Percentiles rank a stretch among this genome's conserved stretches.
phyloP scores from a whole-genome alignment of 2,329 filamentous ascomycete species.

The Aspergillus proliferans region DNA sequence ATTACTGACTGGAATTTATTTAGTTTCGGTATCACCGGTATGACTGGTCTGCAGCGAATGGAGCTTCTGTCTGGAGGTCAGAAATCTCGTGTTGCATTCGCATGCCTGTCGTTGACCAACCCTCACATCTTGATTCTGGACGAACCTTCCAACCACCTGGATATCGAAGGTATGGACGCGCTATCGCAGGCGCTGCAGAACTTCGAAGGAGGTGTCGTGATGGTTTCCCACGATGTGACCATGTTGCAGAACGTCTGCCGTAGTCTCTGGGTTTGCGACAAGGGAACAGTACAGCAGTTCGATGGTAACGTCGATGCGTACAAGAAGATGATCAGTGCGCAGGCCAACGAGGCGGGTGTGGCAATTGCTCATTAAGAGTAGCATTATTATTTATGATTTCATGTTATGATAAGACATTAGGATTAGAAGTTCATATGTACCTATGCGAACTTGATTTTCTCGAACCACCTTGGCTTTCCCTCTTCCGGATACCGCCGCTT shows the following conservation, averaged over 20 bases:
- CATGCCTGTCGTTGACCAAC: slow-evolving; percentile 87
- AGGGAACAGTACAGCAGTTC: slow-evolving; percentile 92
- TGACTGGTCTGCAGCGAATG: slow-evolving; percentile 95
- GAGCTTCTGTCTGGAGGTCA: slow-evolving; percentile 89
- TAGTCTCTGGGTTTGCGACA: slow-evolving; percentile 93
- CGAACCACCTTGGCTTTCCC: slow-evolving; percentile 1
- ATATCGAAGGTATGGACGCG: slow-evolving; percentile 99
- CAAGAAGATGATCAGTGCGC: slow-evolving; percentile 90
- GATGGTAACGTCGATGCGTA: slow-evolving; percentile 91
- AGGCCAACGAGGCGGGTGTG: slow-evolving; percentile 82
- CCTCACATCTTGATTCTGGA: slow-evolving; percentile 96
- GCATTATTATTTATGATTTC: slow-evolving; percentile 1
- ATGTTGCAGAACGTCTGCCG: slow-evolving; percentile 96
- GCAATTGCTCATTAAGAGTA: slow-evolving; percentile 38
- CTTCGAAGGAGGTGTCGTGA: slow-evolving; percentile 91
- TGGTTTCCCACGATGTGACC: slow-evolving; percentile 98
- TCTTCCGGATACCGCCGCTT: slow-evolving; percentile 1
- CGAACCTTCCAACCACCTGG: slow-evolving; percentile 96
- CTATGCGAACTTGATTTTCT: slow-evolving; percentile 9
- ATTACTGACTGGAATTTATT: slow-evolving; percentile 1
- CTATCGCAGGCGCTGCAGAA: slow-evolving; percentile 73
- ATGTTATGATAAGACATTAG: neutral
- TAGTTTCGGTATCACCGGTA: slow-evolving; percentile 72
- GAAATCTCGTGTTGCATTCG: slow-evolving; percentile 96
- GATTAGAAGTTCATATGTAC: slow-evolving; percentile 1